Percentiles rank a stretch among this genome's conserved stretches.
Evolutionary conservation across 805 yeast genomes (phyloP).

Genomic region (Alloascoidea africana): DNA sequence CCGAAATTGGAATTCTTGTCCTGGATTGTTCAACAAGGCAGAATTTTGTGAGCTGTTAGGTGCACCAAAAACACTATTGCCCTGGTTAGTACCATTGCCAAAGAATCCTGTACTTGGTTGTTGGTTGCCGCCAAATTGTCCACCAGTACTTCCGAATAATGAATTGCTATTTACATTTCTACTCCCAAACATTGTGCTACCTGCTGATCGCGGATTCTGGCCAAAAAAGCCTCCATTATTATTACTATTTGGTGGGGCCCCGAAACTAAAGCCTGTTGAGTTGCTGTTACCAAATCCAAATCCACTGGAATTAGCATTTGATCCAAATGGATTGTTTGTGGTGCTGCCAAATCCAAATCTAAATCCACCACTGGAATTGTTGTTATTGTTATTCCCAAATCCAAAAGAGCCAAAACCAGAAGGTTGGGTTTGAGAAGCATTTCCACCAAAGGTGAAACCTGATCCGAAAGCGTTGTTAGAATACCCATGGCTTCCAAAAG

Average conservation of each 20-base stretch:
- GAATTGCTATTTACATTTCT: conserved; percentile 8
- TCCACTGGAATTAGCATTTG: conserved; percentile 17
- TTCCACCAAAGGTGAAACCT: conserved; percentile 9
- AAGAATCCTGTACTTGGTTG: conserved; percentile 8
- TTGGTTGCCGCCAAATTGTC: conserved; percentile 7
- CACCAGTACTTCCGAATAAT: conserved; percentile 3
- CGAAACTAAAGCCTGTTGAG: conserved; percentile 10
- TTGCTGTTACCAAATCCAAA: conserved; percentile 25
- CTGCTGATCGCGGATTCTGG: too few relatives aligned
- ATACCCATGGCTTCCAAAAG: conserved; percentile 15
- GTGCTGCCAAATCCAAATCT: conserved; percentile 10
- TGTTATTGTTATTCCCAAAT: conserved; percentile 8
- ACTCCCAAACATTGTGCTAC: conserved; percentile 26
- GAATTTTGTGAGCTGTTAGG: conserved; percentile 8
- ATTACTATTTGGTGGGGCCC: conserved; percentile 12
- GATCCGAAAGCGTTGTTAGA: conserved; percentile 10
- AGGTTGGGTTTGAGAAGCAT: conserved; percentile 5
- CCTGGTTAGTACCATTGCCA: conserved; percentile 14
- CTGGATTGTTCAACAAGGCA: conserved; percentile 6
- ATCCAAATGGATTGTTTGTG: conserved; percentile 8
- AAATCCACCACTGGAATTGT: conserved; percentile 3
- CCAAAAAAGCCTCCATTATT: too few relatives aligned
- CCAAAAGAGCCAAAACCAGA: conserved; percentile 20
- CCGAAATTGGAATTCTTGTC: conserved; percentile 1
- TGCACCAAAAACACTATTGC: conserved; percentile 18